phyloP scores from a whole-genome alignment of 352 stramenopile species.

The Hyaloperonospora brassicae region DNA sequence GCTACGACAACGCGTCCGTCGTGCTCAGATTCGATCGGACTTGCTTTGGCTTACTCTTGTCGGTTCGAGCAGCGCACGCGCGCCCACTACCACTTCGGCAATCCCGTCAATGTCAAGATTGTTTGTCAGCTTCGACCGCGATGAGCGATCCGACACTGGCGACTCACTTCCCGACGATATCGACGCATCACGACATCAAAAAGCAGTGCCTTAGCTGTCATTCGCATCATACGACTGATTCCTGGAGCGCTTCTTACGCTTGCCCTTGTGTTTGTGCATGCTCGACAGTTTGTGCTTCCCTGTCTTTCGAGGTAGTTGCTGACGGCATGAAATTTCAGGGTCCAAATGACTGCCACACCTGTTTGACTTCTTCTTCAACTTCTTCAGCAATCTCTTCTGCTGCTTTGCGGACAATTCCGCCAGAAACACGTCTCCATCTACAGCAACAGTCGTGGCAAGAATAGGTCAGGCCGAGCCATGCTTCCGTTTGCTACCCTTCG shows the following conservation, averaged over 20 bases:
- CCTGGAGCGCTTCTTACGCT: conserved; percentile 16
- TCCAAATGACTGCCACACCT: conserved; percentile 17
- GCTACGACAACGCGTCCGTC: not conserved
- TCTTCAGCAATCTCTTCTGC: conserved; percentile 55
- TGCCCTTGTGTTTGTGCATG: conserved; percentile 26
- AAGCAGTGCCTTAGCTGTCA: conserved; percentile 1
- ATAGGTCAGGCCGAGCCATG: conserved; percentile 1
- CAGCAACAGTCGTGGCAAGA: not conserved
- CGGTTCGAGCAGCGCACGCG: not conserved
- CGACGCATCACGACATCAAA: conserved; percentile 8
- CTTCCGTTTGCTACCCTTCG: not conserved
- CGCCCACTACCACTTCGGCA: not conserved
- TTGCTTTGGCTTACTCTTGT: conserved; percentile 1
- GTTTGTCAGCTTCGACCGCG: conserved; percentile 1
- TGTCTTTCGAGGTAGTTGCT: too few relatives aligned
- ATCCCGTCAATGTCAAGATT: not conserved
- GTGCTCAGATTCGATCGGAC: not conserved
- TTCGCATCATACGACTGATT: conserved; percentile 4
- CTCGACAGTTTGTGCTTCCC: conserved; percentile 24
- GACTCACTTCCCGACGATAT: conserved; percentile 2
- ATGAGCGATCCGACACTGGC: not conserved
- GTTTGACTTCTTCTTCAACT: conserved; percentile 31
- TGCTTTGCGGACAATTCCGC: conserved; percentile 56
- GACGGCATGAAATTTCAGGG: conserved; percentile 8
- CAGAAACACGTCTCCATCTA: conserved; percentile 38